Evolutionary conservation across 2,329 filamentous ascomycete species (phyloP).

Genomic region (Neodidymelliopsis sp.): DNA sequence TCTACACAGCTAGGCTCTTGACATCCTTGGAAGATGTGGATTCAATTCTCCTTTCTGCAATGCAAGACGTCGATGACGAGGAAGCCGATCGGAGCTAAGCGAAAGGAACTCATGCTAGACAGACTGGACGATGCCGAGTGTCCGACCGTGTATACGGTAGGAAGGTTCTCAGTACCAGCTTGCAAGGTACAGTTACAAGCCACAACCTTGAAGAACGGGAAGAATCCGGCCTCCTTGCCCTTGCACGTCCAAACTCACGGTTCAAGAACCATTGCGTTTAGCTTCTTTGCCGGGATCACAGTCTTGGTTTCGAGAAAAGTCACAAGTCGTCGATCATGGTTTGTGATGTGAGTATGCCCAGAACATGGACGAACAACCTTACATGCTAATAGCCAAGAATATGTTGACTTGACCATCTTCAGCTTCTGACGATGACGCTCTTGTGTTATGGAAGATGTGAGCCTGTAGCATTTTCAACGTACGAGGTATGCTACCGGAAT

Average conservation of each 20-base stretch:
- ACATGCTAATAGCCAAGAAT: no score
- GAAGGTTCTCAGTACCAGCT: background rate
- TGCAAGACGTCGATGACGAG: constrained; percentile 9
- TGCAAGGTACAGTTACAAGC: background rate
- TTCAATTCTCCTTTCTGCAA: background rate
- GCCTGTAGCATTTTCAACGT: constrained; percentile 2
- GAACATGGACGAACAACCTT: no score
- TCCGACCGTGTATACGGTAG: background rate
- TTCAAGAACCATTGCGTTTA: constrained; percentile 5
- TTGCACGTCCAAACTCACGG: constrained; percentile 8
- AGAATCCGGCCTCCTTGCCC: constrained; percentile 1
- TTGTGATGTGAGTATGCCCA: background rate
- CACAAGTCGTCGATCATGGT: background rate
- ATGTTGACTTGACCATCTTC: no score
- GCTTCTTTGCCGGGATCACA: background rate
- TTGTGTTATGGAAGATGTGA: constrained; percentile 1
- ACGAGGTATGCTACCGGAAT: constrained; percentile 1
- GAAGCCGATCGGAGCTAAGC: constrained; percentile 8
- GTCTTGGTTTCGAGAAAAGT: background rate
- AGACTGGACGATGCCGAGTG: background rate
- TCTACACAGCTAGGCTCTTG: background rate
- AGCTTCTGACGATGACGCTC: background rate
- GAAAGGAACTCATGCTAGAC: background rate
- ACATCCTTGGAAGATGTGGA: constrained; percentile 5
- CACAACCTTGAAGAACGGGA: constrained; percentile 5